A percentile compares a stretch with the other conserved stretches of the same genome.
Conservation (phyloP, 108 stramenopile genomes). For the Fragilaria radians region DNA sequence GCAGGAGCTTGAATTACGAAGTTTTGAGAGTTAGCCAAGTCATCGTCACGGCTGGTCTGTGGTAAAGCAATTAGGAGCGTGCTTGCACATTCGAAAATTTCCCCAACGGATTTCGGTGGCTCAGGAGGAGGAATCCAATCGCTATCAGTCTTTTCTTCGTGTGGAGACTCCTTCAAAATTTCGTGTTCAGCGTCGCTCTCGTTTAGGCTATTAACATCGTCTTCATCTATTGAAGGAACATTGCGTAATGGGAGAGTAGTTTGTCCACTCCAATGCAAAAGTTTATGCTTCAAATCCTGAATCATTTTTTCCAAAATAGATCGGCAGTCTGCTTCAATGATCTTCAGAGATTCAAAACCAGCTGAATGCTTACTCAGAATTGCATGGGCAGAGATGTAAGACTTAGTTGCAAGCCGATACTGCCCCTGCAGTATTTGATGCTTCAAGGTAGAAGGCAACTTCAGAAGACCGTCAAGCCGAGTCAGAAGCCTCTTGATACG, state of each 20-base stretch:
- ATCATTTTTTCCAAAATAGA: slow-evolving; percentile 50
- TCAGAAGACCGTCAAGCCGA: slow-evolving; percentile 68
- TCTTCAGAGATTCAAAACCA: slow-evolving; percentile 74
- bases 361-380: slow-evolving; percentile 72
- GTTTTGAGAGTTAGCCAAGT: slow-evolving; percentile 9
- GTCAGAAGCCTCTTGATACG: slow-evolving; percentile 67
- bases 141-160: slow-evolving; percentile 10
- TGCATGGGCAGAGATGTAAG: slow-evolving; percentile 45
- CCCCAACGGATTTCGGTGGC: slow-evolving; percentile 49
- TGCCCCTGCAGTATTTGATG: slow-evolving; percentile 37
- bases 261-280: slow-evolving; percentile 61
- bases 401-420: slow-evolving; percentile 58
- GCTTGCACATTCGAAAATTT: slow-evolving; percentile 82
- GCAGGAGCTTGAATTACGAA: slow-evolving; percentile 25
- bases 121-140: slow-evolving; percentile 15
- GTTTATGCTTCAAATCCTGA: slow-evolving; percentile 31
- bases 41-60: neutral
- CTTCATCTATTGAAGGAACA: neutral
- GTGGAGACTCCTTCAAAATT: slow-evolving; percentile 3
- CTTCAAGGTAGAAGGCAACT: slow-evolving; percentile 60
- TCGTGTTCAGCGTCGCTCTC: slow-evolving; percentile 12
- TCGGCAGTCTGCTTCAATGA: slow-evolving; percentile 71
- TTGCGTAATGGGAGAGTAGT: neutral
- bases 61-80: slow-evolving; percentile 53
- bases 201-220: too few species aligned